Percentiles rank a stretch among this genome's conserved stretches.
Conservation (phyloP, 2,329 filamentous ascomycete species). For the Pseudogymnoascus pannorum region DNA sequence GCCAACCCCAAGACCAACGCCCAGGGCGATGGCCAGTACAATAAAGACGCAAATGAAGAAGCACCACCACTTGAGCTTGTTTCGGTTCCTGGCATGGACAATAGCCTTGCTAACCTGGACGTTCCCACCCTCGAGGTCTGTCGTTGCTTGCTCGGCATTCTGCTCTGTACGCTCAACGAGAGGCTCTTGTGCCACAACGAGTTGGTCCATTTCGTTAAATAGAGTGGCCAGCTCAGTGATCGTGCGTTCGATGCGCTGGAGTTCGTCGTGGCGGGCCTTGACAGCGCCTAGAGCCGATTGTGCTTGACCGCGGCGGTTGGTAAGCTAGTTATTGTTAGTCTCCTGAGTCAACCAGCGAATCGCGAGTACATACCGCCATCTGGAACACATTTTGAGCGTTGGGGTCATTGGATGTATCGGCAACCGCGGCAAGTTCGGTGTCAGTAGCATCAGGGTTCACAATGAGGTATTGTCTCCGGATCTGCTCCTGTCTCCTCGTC, state of each 20-base stretch:
- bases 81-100: constrained; percentile 55
- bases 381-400: constrained; percentile 76
- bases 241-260: constrained; percentile 71
- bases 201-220: constrained; percentile 67
- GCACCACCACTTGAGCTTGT: constrained; percentile 80
- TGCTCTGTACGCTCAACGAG: constrained; percentile 55
- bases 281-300: constrained; percentile 69
- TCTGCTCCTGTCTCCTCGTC: constrained; percentile 67
- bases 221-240: constrained; percentile 62
- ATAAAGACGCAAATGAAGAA: constrained; percentile 54
- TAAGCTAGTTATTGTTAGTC: constrained; percentile 15
- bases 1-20: constrained; percentile 36
- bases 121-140: constrained; percentile 63
- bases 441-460: constrained; percentile 76
- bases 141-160: constrained; percentile 57
- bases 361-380: constrained; percentile 56
- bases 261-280: constrained; percentile 74
- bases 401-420: constrained; percentile 65
- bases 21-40: constrained; percentile 46
- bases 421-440: constrained; percentile 59
- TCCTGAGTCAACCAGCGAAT: constrained; percentile 3
- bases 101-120: constrained; percentile 62
- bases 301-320: constrained; percentile 67
- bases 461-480: constrained; percentile 72
- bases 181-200: constrained; percentile 65